Evolutionary conservation across 805 yeast species (phyloP).

Genomic region (Suhomyces prunicola): DNA sequence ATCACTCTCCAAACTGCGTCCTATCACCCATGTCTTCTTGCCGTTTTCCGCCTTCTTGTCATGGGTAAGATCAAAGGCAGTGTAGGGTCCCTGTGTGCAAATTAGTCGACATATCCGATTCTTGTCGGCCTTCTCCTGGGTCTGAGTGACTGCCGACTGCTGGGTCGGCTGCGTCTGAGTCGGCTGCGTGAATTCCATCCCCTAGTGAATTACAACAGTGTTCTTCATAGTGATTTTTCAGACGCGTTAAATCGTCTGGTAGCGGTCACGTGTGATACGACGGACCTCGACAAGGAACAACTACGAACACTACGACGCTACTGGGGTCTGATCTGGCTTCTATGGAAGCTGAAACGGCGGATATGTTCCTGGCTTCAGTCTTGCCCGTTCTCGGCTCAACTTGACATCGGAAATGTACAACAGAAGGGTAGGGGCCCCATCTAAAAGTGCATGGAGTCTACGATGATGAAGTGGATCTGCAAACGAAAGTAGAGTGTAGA

Average conservation of each 20-base stretch:
- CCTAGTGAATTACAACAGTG: background rate
- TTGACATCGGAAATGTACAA: too few species aligned
- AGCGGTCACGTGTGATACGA: background rate
- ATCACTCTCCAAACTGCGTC: conserved; percentile 68
- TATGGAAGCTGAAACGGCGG: too few species aligned
- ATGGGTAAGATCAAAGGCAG: conserved; percentile 42
- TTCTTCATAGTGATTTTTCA: background rate
- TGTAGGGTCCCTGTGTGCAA: conserved; percentile 57
- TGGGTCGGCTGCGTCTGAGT: conserved; percentile 28
- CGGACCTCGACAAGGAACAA: background rate
- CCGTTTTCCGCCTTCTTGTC: conserved; percentile 20
- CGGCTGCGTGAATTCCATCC: conserved; percentile 24
- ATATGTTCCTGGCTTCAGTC: too few species aligned
- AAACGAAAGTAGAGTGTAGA: too few species aligned
- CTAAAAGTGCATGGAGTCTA: too few species aligned
- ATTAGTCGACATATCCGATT: conserved; percentile 52
- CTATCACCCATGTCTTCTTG: conserved; percentile 62
- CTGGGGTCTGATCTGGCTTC: too few species aligned
- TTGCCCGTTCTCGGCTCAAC: too few species aligned
- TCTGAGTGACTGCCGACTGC: conserved; percentile 30
- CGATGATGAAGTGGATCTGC: too few species aligned
- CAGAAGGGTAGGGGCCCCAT: too few species aligned
- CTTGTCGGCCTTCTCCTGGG: conserved; percentile 22
- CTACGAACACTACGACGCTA: too few species aligned
- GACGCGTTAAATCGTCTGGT: background rate